Percentiles rank a stretch among this genome's conserved stretches.
Conservation (phyloP, 805 yeast species). For the Candida ficus region DNA sequence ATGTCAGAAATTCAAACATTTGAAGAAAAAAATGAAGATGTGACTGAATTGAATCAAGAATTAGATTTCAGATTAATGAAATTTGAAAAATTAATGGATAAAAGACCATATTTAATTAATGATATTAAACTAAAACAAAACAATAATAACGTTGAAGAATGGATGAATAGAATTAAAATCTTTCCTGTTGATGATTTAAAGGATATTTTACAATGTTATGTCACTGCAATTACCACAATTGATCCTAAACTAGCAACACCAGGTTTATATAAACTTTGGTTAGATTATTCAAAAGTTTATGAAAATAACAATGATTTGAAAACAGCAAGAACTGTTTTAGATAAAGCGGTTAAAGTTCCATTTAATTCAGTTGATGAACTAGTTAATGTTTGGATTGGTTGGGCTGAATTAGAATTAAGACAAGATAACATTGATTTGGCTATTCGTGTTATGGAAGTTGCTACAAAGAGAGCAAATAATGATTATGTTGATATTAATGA, state of each 20-base stretch:
- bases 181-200: slow-evolving; percentile 34
- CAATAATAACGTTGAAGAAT: slow-evolving; percentile 54
- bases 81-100: slow-evolving; percentile 52
- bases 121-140: slow-evolving; percentile 64
- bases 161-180: slow-evolving; percentile 60
- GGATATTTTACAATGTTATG: slow-evolving; percentile 51
- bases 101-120: slow-evolving; percentile 53
- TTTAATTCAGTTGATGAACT: slow-evolving; percentile 58
- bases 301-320: slow-evolving; percentile 46
- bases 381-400: slow-evolving; percentile 62
- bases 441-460: slow-evolving; percentile 34
- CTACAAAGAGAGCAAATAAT: slow-evolving; percentile 35
- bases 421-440: slow-evolving; percentile 43
- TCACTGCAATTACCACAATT: slow-evolving; percentile 59
- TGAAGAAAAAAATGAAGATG: slow-evolving; percentile 11
- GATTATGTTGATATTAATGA: slow-evolving; percentile 34
- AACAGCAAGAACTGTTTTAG: slow-evolving; percentile 58
- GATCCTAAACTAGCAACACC: slow-evolving; percentile 49
- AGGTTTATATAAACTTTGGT: slow-evolving; percentile 62
- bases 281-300: slow-evolving; percentile 60
- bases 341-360: slow-evolving; percentile 67
- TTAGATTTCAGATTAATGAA: slow-evolving; percentile 40
- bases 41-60: slow-evolving; percentile 22
- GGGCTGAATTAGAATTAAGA: slow-evolving; percentile 65
- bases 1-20: slow-evolving; percentile 6